A percentile compares a stretch with the other conserved stretches of the same genome.
phyloP scores from a whole-genome alignment of 148 eudicot species.

The Camellia sinensis region DNA sequence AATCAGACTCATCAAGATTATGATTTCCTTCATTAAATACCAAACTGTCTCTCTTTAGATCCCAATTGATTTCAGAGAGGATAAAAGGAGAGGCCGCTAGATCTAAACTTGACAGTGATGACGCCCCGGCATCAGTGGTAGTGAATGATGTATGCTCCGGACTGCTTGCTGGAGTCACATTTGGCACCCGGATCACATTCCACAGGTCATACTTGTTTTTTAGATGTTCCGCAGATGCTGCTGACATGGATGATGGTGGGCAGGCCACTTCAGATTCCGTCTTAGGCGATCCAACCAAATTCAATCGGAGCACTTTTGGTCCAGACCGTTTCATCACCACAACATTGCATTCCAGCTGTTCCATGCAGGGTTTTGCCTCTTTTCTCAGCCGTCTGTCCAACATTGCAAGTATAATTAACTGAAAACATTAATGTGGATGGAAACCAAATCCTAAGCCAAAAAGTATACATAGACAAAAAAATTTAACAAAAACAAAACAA shows the following conservation, averaged over 20 bases:
- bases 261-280: slow-evolving; percentile 31
- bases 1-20: slow-evolving; percentile 36
- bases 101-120: slow-evolving; percentile 59
- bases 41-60: slow-evolving; percentile 35
- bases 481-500: background rate
- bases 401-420: slow-evolving; percentile 10
- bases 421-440: slow-evolving; percentile 6
- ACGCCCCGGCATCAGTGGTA: slow-evolving; percentile 48
- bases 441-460: background rate
- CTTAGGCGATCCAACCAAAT: slow-evolving; percentile 47
- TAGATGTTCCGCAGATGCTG: slow-evolving; percentile 14
- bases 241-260: slow-evolving; percentile 16
- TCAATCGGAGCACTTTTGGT: slow-evolving; percentile 72
- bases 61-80: slow-evolving; percentile 47
- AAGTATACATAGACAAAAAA: background rate
- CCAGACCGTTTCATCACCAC: slow-evolving; percentile 61
- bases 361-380: slow-evolving; percentile 69
- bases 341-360: slow-evolving; percentile 74
- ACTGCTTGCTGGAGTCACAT: slow-evolving; percentile 72
- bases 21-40: slow-evolving; percentile 21
- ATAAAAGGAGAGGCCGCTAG: slow-evolving; percentile 40
- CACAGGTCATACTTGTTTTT: slow-evolving; percentile 27
- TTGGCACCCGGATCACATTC: slow-evolving; percentile 51
- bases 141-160: slow-evolving; percentile 58
- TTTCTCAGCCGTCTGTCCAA: slow-evolving; percentile 48